Evolutionary conservation across 345 rosid genomes (phyloP).

Genomic region (Eucalyptus melliodora): DNA sequence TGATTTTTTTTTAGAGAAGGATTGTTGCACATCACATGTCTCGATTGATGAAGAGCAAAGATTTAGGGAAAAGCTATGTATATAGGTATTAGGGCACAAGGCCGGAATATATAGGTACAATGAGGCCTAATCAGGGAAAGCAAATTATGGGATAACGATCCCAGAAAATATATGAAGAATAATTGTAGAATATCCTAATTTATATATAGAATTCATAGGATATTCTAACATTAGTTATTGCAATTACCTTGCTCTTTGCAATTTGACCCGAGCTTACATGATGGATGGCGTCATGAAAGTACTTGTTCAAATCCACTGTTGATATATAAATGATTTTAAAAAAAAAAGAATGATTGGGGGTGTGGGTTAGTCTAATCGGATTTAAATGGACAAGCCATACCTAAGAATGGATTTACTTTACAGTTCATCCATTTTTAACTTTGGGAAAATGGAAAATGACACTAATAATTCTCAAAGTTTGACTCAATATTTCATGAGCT

Average conservation of each 20-base stretch:
- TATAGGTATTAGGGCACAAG: no score
- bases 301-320: not conserved
- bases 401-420: not conserved
- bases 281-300: not conserved
- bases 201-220: no score
- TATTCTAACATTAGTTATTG: no score
- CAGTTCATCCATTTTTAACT: accelerated
- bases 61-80: no score
- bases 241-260: not conserved
- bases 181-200: no score
- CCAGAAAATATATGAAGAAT: no score
- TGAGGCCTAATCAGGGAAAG: no score
- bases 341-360: not conserved
- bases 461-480: no score
- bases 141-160: no score
- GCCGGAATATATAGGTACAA: accelerated
- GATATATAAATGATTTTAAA: not conserved
- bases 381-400: not conserved
- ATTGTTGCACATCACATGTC: not conserved
- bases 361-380: not conserved
- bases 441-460: no score
- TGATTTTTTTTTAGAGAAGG: not conserved
- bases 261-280: not conserved
- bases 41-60: not conserved
- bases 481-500: no score